Evolutionary conservation across 192 early-diverging fungal genomes (phyloP), one percentile per base, ranked within the genome.

Genomic region (Piromyces finnis): DNA sequence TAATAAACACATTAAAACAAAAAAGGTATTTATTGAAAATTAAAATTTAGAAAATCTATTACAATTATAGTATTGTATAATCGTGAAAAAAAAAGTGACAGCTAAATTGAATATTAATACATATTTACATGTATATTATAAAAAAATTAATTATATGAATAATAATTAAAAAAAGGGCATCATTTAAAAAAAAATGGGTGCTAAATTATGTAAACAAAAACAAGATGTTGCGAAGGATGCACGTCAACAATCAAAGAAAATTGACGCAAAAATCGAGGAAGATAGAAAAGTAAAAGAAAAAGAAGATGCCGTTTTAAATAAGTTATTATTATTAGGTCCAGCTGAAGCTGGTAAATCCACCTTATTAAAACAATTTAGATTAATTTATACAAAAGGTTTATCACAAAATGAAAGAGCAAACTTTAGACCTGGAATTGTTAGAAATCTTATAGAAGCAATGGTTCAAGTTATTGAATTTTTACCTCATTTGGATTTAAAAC

Each of bases 341-440:
- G 80, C 77, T 13, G 41, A 82, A 36, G 77, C 79, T n/a, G 79
- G 81, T 32, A 82, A 82, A 77, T 82, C 81, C 0, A 68, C 51
- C 9, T n/a, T 68, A n/a, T 68, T 68, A 68, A 68, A n/a, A 68
- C 51, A 68, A 68, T 68, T 68, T 68, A 68, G 51, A 68, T 68
- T 68, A 68, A 68, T 68, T 68, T 68, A 68, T n/a, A 68, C 51
- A 68, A 68, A 68, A 68, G 51, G 51, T 68, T n/a, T 68, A 9
- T 68, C 51, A n/a, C 51, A 68, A n/a, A 68, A 68, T 68, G 51
- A 68, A 11, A 68, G 51, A 68, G 51, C 51, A 5, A 68, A 68
- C 7, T 68, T 68, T 9, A 68, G 51, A n/a, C 51, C 51, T 68
- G 51, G 51, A 68, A 68, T 68, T 68, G 51, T 68, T 11, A 68